These are phyloP conservation scores for Cryptococcus sp. DNA, from an alignment of 1,284 basidiomycete genomes.

Conservation along the genomic window DNA sequence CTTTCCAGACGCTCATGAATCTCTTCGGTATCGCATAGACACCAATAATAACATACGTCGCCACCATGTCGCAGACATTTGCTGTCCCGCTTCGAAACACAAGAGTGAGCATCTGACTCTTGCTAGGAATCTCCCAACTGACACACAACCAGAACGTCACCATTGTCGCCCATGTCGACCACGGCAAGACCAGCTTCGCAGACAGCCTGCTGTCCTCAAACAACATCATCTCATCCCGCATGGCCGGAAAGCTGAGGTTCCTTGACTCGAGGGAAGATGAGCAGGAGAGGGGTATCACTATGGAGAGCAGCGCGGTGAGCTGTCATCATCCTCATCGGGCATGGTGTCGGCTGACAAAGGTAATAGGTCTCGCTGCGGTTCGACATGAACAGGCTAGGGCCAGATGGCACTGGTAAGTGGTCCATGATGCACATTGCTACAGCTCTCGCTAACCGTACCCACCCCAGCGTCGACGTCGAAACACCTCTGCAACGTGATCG, in stretches of 20 bases:
- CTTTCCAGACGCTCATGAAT: too few relatives aligned
- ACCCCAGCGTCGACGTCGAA: slow-evolving; percentile 31
- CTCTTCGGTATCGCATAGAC: too few relatives aligned
- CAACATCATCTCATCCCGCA: slow-evolving; percentile 90
- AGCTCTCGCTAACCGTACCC: neutral
- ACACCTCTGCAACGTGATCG: slow-evolving; percentile 75
- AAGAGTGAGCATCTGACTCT: slow-evolving; percentile 26
- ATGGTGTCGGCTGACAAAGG: neutral
- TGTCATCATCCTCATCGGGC: neutral
- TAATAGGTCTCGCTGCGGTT: slow-evolving; percentile 69
- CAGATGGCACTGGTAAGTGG: slow-evolving; percentile 36
- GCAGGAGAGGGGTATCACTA: slow-evolving; percentile 96
- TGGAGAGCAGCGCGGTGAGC: slow-evolving; percentile 87
- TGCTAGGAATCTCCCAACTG: neutral
- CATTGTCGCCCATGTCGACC: slow-evolving; percentile 54
- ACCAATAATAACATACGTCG: neutral
- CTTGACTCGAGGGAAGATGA: slow-evolving; percentile 96
- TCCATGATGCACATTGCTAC: neutral
- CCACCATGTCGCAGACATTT: slow-evolving; percentile 34
- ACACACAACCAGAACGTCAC: slow-evolving; percentile 43
- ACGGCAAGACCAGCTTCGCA: slow-evolving; percentile 93
- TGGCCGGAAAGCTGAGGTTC: slow-evolving; percentile 96
- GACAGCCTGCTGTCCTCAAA: slow-evolving; percentile 94
- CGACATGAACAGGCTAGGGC: slow-evolving; percentile 60
- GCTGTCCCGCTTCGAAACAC: slow-evolving; percentile 48